A percentile compares a stretch with the other conserved stretches of the same genome.
These are phyloP conservation scores for Colletotrichum sp. DNA, from an alignment of 2,329 filamentous ascomycete genomes.

Conservation along the genomic window DNA sequence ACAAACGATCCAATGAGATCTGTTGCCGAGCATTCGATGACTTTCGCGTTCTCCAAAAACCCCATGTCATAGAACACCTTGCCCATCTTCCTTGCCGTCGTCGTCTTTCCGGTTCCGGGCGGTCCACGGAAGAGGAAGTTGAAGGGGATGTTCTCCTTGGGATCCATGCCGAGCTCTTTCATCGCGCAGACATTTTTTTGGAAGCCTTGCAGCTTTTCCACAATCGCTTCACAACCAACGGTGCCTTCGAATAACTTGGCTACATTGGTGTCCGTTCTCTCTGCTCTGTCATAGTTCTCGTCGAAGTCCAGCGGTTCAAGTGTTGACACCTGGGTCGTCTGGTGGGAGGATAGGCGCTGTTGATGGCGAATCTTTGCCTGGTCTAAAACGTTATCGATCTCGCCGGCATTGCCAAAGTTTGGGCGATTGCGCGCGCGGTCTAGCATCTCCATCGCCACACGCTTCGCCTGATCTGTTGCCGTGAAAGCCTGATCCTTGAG, in stretches of 20 bases:
- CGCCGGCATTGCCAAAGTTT: constrained; percentile 76
- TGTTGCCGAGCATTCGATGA: constrained; percentile 70
- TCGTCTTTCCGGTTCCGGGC: constrained; percentile 76
- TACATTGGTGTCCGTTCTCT: constrained; percentile 53
- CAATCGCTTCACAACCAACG: constrained; percentile 61
- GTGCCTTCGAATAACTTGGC: constrained; percentile 60
- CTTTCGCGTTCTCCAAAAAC: constrained; percentile 63
- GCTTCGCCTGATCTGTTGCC: constrained; percentile 55
- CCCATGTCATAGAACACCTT: constrained; percentile 74
- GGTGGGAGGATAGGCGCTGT: background rate
- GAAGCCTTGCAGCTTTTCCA: constrained; percentile 59
- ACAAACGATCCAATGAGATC: constrained; percentile 73
- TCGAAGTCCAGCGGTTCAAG: constrained; percentile 58
- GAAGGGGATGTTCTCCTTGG: constrained; percentile 65
- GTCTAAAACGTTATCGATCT: constrained; percentile 68
- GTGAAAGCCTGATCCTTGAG: constrained; percentile 59
- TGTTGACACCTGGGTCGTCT: constrained; percentile 19
- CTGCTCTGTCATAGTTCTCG: constrained; percentile 60
- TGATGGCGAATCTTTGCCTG: constrained; percentile 45
- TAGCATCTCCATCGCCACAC: constrained; percentile 65
- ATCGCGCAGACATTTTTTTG: constrained; percentile 57
- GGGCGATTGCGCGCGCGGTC: constrained; percentile 64
- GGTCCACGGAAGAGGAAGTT: constrained; percentile 72
- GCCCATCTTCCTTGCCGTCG: constrained; percentile 75
- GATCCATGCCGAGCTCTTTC: constrained; percentile 57